Evolutionary conservation across 306 rosid genomes (phyloP).

Genomic region (Cucumis cinereus): DNA sequence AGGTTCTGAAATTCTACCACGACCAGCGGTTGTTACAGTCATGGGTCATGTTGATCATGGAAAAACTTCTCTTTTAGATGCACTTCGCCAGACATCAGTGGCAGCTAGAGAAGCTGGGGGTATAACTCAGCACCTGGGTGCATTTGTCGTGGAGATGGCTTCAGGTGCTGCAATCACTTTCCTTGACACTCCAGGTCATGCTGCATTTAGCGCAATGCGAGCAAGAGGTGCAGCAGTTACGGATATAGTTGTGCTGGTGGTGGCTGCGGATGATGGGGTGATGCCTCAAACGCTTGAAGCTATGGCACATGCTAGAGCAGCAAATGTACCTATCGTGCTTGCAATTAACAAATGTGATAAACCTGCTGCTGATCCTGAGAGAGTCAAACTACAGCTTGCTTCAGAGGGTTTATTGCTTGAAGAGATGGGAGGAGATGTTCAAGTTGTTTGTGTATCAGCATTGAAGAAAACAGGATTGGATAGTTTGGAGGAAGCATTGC

Average conservation of each 20-base stretch:
- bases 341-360: constrained; percentile 97
- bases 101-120: constrained; percentile 97
- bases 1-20: constrained; percentile 58
- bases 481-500: constrained; percentile 68
- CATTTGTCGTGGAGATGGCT: constrained; percentile 79
- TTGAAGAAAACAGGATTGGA: constrained; percentile 66
- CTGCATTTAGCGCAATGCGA: constrained; percentile 99
- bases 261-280: constrained; percentile 96
- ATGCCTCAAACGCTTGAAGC: constrained; percentile 99
- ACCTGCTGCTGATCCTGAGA: constrained; percentile 88
- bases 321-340: constrained; percentile 82
- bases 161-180: constrained; percentile 90
- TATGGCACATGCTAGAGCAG: constrained; percentile 79
- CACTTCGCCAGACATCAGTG: constrained; percentile 85
- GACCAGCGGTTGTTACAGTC: constrained; percentile 85
- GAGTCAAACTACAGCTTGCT: constrained; percentile 81
- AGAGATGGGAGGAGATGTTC: constrained; percentile 96
- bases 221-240: constrained; percentile 97
- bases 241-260: constrained; percentile 83
- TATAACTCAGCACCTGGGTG: constrained; percentile 95
- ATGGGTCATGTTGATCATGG: constrained; percentile 99
- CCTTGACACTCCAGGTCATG: constrained; percentile 98
- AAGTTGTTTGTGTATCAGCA: constrained; percentile 85
- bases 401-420: constrained; percentile 85
- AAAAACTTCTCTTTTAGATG: constrained; percentile 91